Base-by-base conservation (phyloP, 176 grass and related monocot species). In the Typha latifolia region DNA sequence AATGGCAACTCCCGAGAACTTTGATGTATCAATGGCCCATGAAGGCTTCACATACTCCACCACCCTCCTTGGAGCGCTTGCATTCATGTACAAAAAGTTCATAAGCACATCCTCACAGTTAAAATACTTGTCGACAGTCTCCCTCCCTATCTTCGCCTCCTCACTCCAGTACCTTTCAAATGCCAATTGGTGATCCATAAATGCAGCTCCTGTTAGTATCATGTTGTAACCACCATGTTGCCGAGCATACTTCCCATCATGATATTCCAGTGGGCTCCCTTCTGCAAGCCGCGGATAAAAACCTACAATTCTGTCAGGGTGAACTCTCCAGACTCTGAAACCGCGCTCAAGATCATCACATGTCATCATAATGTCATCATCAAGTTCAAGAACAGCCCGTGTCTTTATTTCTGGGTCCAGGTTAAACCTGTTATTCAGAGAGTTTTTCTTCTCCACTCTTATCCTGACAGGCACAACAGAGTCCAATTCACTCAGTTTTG, bases 281-380 rank as follows among this genome's bases (percentile, higher is more conserved):
- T 84, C 75, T 4, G 80, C 83, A 31, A 97, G 75, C n/a, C 93
- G 85, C 29, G 93, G 93, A 67, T 89, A 97, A 74, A 86, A 92
- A 3, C 93, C 93, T 1, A 92, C 76, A 55, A 97, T 92, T 34
- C 72, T 78, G 9, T 92, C 73, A 12, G 88, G 85, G 51, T 72
- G 73, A 49, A 84, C 83, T 52, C 88, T 81, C 93, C 93, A 97
- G 24, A 97, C 78, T 82, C 80, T 92, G 70, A 97, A 97, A 37
- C 93, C 93, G 50, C 85, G 88, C 78, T 97, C 93, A 56, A 92
- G 71, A 66, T 97, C 93, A 70, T 92, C 88, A 69, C 93, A 97
- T 64, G 85, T 51, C 88, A 97, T 91, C 75, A 92, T 92, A 76
- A 97, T 97, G 76, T 97, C 93, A 80, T 97, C 93, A 81, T 97